Conservation (phyloP, 2,329 filamentous ascomycete genomes). For the Colletotrichum neosansevieriae region DNA sequence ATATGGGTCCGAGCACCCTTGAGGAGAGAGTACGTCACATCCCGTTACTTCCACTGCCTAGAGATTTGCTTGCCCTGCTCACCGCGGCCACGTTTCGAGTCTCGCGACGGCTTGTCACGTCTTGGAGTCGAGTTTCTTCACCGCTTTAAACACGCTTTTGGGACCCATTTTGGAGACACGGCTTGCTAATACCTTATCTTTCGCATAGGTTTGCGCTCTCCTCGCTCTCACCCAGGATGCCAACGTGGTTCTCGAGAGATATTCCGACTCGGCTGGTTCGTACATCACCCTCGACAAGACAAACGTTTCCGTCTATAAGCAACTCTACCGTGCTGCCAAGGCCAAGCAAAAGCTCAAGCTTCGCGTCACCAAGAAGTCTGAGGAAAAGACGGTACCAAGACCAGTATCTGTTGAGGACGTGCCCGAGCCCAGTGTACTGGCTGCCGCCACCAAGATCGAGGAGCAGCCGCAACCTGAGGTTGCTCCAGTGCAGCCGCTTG, state of each 20-base stretch:
- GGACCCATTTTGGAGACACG: neutral
- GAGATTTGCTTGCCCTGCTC: neutral
- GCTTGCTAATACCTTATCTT: constrained; percentile 24
- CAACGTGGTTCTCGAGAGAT: constrained; percentile 84
- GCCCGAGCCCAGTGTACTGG: constrained; percentile 48
- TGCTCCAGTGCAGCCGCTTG: constrained; percentile 17
- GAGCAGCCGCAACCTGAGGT: constrained; percentile 28
- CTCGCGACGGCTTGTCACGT: neutral
- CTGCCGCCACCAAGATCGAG: constrained; percentile 41
- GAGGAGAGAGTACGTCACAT: constrained; percentile 82
- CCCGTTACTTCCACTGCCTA: neutral
- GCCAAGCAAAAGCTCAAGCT: constrained; percentile 98
- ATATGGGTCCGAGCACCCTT: constrained; percentile 80
- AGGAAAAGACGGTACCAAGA: constrained; percentile 52
- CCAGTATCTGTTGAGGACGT: constrained; percentile 66
- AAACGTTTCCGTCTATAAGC: constrained; percentile 91
- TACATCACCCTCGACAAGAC: constrained; percentile 83
- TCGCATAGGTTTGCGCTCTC: constrained; percentile 73
- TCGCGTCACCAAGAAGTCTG: constrained; percentile 66
- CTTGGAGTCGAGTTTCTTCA: neutral
- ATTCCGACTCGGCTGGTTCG: constrained; percentile 88
- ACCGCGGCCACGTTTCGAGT: neutral
- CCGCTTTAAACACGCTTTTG: neutral
- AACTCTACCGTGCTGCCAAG: constrained; percentile 95
- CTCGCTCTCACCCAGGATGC: constrained; percentile 74